Evolutionary conservation across 208 protist species (phyloP), one percentile per base, ranked within the genome.

Genomic region (Tetramitus jugosus): DNA sequence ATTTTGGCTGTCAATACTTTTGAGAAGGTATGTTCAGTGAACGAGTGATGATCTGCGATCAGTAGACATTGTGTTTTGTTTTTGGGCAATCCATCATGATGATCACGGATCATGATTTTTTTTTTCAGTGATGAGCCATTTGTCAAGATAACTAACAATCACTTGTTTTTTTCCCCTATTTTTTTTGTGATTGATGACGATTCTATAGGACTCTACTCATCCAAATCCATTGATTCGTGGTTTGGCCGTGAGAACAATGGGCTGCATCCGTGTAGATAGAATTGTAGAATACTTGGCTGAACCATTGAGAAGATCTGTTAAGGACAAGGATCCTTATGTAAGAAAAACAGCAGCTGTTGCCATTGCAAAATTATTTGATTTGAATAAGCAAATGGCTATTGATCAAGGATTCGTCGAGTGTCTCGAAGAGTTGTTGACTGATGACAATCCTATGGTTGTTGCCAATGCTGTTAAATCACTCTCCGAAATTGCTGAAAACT

Each of bases 191-290:
- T 49, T 62, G 45, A 17, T 40, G 68, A 76, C 29, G 39, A 67
- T 39, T 61, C 81, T 88, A 33, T 87, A 97, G 84, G 96, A 99
- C 86, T 91, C 93, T 2, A 80, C 91, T 29, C 87, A 97, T 83
- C 86, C 89, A 64, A 97, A 95, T 72, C 93, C 97, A 52, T 87
- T 99, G 1, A 93, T 99, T 60, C 90, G 97, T 52, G 96, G 97
- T 20, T 89, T 98, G 1, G 97, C 96, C 26, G 84, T 99, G 56
- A 87, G 98, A 23, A 98, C 97, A 6, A 99, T 99, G 97, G 96
- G 96, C 52, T 97, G 89, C 80, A 95, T 99, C 76, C 91, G 96
- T 60, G 90, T 99, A 7, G 84, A 95, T 43, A 90, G 93, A 35
- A 98, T 99, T 84, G 91, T 90, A 13, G 96, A 99, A 82, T 98